A percentile compares a stretch with the other conserved stretches of the same genome.
phyloP scores from a whole-genome alignment of 169 alveolate species.

The Plasmodium coatneyi region DNA sequence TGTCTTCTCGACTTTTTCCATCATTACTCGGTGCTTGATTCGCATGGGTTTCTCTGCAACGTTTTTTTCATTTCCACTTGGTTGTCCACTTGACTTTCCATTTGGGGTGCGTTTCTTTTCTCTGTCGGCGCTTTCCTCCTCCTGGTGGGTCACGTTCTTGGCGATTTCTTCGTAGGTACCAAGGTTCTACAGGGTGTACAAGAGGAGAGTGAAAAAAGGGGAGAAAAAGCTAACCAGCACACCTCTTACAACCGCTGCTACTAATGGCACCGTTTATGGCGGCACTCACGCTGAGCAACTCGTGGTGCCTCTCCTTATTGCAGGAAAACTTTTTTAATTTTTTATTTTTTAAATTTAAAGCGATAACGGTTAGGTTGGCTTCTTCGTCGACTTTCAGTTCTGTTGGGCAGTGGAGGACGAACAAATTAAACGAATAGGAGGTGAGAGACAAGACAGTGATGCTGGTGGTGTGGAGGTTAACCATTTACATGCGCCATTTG shows the following conservation, averaged over 20 bases:
- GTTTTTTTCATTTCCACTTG: background rate
- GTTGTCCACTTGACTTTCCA: background rate
- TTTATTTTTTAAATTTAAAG: conserved; percentile 42
- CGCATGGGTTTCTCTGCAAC: conserved; percentile 14
- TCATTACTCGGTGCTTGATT: conserved; percentile 28
- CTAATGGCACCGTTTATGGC: background rate
- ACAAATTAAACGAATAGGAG: background rate
- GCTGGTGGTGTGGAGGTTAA: too few species aligned
- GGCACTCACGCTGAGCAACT: conserved; percentile 19
- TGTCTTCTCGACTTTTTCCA: conserved; percentile 57
- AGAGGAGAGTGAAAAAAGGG: background rate
- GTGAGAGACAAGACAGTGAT: background rate
- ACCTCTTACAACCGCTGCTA: background rate
- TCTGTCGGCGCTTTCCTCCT: conserved; percentile 25
- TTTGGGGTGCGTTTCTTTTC: background rate
- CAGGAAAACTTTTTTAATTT: conserved; percentile 21
- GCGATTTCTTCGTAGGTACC: conserved; percentile 51
- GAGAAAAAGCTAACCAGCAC: background rate
- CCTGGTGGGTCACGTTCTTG: conserved; percentile 9
- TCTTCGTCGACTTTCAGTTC: conserved; percentile 60
- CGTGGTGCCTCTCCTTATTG: conserved; percentile 44
- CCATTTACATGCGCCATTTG: background rate
- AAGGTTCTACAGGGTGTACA: background rate
- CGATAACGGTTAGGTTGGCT: conserved; percentile 10
- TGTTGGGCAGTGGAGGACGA: background rate